Base-by-base conservation (phyloP, 2,329 filamentous ascomycete species). In the Westerdykella aurantiaca region DNA sequence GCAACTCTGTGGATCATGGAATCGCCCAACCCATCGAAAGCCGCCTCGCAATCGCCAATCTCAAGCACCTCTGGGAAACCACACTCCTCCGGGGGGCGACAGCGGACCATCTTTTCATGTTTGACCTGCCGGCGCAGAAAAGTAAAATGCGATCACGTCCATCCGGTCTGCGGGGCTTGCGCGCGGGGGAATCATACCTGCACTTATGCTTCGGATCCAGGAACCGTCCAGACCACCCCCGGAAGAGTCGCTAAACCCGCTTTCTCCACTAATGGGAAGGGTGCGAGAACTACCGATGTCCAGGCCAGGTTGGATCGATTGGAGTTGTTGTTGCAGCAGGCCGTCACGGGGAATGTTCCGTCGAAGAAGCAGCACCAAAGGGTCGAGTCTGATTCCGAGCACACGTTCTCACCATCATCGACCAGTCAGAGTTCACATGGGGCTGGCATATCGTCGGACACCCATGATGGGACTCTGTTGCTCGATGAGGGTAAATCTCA, bases 131-230 rank as follows among this genome's bases (percentile, higher is more conserved):
- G 66, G 12, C 57, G 64, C 34, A 54, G 66, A 44, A 68, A 68
- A 47, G 66, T 68, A 37, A 60, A 60, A 42, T 68, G 66, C 46
- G 66, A 68, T 35, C 66, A 68, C 49, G 58, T 53, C 33, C 64
- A 68, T 52, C 64, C 66, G 10, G 46, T 65, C 6, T 68, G 66
- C 45, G 63, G 64, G 21, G 64, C 66, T 33, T 68, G 66, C 48
- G 55, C 56, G 12, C 56, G 64, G 41, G 64, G 64, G 13, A 66
- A 56, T 38, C 66, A 68, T 51, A 52, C 60, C 11, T 68, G 66
- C 42, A 63, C 59, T 22, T 68, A 64, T 56, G 52, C 61, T 46
- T 52, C 61, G 45, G 49, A 54, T 51, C 61, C 57, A 37, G 47
- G 41, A 13, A 25, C 38, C 11, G 45, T 46, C 16, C 48, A 56